Conservation (phyloP, 2,329 filamentous ascomycete species). For the Fusarium ramigenum region DNA sequence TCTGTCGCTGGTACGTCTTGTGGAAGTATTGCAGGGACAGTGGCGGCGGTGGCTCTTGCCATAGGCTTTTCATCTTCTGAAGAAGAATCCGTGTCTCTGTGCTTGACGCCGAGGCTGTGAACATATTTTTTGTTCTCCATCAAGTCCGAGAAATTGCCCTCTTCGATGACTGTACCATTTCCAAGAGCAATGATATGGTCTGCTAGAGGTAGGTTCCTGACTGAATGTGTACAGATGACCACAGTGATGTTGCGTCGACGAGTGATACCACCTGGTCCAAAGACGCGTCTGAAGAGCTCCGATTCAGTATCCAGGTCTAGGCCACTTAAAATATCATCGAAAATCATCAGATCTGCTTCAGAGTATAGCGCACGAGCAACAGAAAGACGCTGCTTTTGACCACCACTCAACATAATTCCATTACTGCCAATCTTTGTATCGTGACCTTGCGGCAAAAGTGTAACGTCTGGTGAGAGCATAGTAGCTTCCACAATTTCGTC, state of each 20-base stretch:
- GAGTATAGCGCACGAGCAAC: conserved; percentile 59
- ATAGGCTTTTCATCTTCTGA: neutral
- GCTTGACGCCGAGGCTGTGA: conserved; percentile 48
- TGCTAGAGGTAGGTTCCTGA: conserved; percentile 46
- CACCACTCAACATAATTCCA: conserved; percentile 55
- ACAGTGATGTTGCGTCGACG: conserved; percentile 51
- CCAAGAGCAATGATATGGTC: conserved; percentile 60
- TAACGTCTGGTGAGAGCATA: conserved; percentile 46
- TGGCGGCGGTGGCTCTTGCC: neutral
- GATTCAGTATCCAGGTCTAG: conserved; percentile 56
- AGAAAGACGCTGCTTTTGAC: conserved; percentile 50
- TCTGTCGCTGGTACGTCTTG: conserved; percentile 8
- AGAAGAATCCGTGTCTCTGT: conserved; percentile 1
- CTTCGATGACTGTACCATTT: conserved; percentile 53
- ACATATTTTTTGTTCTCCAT: conserved; percentile 51
- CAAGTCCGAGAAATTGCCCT: conserved; percentile 46
- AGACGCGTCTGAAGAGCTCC: conserved; percentile 54
- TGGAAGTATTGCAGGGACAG: neutral
- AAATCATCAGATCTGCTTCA: conserved; percentile 50
- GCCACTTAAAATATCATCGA: conserved; percentile 58
- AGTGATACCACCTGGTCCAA: conserved; percentile 54
- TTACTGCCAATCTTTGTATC: conserved; percentile 52
- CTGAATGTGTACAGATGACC: conserved; percentile 51
- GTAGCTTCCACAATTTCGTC: conserved; percentile 48
- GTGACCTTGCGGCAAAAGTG: conserved; percentile 47